Conservation (phyloP, 768 basidiomycete species). For the Collybia mongolica region DNA sequence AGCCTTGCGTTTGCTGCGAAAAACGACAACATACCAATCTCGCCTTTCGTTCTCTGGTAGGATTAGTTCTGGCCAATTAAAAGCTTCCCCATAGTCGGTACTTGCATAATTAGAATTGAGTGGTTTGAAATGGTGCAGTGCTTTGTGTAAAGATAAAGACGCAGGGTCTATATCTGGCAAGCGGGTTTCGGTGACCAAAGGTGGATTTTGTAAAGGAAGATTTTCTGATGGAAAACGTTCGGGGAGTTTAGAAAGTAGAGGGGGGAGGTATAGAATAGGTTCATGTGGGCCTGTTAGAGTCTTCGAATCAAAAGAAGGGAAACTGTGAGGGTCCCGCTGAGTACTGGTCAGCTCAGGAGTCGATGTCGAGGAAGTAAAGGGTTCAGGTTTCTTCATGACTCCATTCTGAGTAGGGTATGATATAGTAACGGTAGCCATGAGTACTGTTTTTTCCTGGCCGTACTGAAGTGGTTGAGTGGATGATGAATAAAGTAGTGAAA, state of each 20-base stretch:
- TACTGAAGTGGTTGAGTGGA: too few relatives aligned
- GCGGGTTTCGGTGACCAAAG: constrained; percentile 66
- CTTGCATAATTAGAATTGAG: constrained; percentile 57
- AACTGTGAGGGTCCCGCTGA: constrained; percentile 50
- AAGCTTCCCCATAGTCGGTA: constrained; percentile 68
- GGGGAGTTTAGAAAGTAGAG: constrained; percentile 77
- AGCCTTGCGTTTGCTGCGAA: constrained; percentile 72
- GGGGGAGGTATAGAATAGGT: constrained; percentile 80
- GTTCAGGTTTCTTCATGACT: not conserved
- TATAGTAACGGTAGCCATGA: not conserved
- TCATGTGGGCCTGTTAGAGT: constrained; percentile 31
- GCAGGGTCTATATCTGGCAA: constrained; percentile 85
- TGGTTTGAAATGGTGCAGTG: constrained; percentile 76
- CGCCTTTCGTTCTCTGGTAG: constrained; percentile 72
- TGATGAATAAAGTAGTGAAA: too few relatives aligned
- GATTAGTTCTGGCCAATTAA: constrained; percentile 81
- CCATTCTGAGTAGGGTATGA: not conserved
- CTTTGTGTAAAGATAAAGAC: constrained; percentile 83
- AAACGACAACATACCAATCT: constrained; percentile 93
- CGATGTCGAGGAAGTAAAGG: not conserved
- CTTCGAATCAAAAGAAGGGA: constrained; percentile 48
- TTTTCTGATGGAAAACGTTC: constrained; percentile 28
- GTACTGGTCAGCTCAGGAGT: not conserved
- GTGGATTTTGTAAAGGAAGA: constrained; percentile 31
- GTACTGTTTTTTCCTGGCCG: too few relatives aligned